Evolutionary conservation across 306 rosid species (phyloP), one percentile per base, ranked within the genome.

Genomic region (Canavalia gladiata): DNA sequence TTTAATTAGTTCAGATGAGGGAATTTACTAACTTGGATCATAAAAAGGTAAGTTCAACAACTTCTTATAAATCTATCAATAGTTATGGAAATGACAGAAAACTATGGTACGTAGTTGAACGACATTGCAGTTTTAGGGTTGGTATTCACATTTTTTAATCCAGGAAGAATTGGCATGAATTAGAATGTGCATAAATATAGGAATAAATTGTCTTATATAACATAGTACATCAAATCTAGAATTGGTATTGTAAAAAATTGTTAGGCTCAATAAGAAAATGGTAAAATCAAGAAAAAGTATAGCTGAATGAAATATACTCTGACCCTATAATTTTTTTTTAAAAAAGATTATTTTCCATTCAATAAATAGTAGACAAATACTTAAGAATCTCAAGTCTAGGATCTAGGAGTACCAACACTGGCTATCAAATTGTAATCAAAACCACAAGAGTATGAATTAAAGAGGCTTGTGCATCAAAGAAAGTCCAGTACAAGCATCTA

Each of bases 11-110:
- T 72, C 80, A 69, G 80, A 75, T 56, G 62, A 72, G 60, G 68
- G 33, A 78, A 83, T 75, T 65, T 52, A 81, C 80, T 81, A 37
- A 10, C 75, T 65, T 55, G 66, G 80, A 80, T 56, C 63, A 55
- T 18, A 77, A 89, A 82, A 87, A 43, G 81, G 56, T 81, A 84
- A 70, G 62, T 49, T 76, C 86, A 90, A 86, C 87, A 45, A 86
- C 90, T 83, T 57, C 25, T 58, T 39, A 34, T 41, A 54, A 64
- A 76, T 50, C 70, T 4, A 59, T 84, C 83, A 70, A 62, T 46
- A 45, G 71, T 75, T 82, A 64, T 71, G 84, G 80, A 68, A 54
- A 80, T 76, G 35, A 56, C 33, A 84, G 67, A 64, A 87, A 37
- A 73, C 72, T 47, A 25, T 68, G 84, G 25, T 18, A 18, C 25